These are phyloP conservation scores for Aspergillus texensis DNA, from an alignment of 2,329 filamentous ascomycete species.

Conservation along the genomic window DNA sequence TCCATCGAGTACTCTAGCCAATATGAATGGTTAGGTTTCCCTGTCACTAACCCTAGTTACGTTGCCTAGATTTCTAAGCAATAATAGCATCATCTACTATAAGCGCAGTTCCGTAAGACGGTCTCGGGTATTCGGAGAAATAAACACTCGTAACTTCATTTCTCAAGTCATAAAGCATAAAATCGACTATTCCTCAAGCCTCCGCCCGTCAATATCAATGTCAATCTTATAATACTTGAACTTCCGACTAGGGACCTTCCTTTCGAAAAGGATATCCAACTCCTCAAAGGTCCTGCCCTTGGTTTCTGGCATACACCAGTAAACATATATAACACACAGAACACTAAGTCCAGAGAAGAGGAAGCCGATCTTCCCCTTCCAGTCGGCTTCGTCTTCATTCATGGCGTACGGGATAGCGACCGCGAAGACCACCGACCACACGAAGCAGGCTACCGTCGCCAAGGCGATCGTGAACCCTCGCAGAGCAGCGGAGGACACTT, in stretches of 20 bases:
- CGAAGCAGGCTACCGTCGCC: conserved; percentile 25
- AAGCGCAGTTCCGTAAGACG: too few species aligned
- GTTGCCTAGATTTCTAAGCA: not conserved
- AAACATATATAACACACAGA: conserved; percentile 32
- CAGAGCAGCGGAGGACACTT: conserved; percentile 55
- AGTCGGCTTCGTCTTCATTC: conserved; percentile 33
- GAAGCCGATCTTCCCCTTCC: conserved; percentile 36
- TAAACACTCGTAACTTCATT: not conserved
- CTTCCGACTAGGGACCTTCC: conserved; percentile 24
- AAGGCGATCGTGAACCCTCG: conserved; percentile 54
- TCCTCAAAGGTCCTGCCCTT: conserved; percentile 34
- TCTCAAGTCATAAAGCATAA: not conserved
- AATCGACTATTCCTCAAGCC: not conserved
- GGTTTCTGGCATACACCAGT: conserved; percentile 35
- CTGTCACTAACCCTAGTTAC: not conserved
- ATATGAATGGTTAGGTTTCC: not conserved
- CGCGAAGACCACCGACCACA: conserved; percentile 33
- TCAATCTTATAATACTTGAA: conserved; percentile 25
- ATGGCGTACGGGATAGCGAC: conserved; percentile 41
- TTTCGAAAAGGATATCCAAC: conserved; percentile 35
- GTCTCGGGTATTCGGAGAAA: not conserved
- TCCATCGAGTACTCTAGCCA: not conserved
- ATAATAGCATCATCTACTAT: not conserved
- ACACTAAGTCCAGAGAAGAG: conserved; percentile 30
- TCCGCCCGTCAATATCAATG: conserved; percentile 11